Base-by-base conservation (phyloP, 768 basidiomycete genomes). In the Agaricus blazei region DNA sequence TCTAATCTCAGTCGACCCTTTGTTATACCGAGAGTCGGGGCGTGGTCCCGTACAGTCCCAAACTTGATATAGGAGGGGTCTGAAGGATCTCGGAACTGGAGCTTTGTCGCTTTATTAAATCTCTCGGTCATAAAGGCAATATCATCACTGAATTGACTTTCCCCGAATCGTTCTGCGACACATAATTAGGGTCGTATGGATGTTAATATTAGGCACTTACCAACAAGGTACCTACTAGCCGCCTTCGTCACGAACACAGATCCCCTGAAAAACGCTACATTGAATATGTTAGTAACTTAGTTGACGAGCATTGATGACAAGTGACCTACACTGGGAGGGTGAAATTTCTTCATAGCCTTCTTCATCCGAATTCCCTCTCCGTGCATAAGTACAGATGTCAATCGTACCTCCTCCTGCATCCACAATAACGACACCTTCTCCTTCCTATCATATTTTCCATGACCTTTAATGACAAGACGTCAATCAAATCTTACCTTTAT, bases 321-420 rank as follows among this genome's bases (percentile, higher is more conserved):
- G 2, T 34, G 34, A 29, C 62, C 36, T 58, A 75, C 75, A 78
- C 51, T 70, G 66, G 1, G 69, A 50, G 0, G 70, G 69, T 2
- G 75, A 72, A 26, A 77, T 74, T 62, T 83, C 82, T 51, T 78
- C 71, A 24, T 56, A 61, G 31, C 14, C 3, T 62, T 51, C 1
- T 62, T 57, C 40, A 41, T 41, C 2, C 57, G 65, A 28, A 56
- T 51, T 54, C 55, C 27, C 61, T 60, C 61, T 40, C 2, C 71
- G 68, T 12, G 68, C 71, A 54, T 83, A 84, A 4, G 78, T 72
- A 52, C 78, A 82, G 45, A 84, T 68, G 55, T 84, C 82, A 19
- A 84, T 67, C 0, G 81, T 84, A 19, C 81, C 83, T 52, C 81
- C 80, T 4, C 83, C 82, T 3, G 81, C 80, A 58, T 84, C 82